These are phyloP conservation scores for Selaginella tamariscina DNA, from an alignment of 75 land plant species.

Conservation along the genomic window DNA sequence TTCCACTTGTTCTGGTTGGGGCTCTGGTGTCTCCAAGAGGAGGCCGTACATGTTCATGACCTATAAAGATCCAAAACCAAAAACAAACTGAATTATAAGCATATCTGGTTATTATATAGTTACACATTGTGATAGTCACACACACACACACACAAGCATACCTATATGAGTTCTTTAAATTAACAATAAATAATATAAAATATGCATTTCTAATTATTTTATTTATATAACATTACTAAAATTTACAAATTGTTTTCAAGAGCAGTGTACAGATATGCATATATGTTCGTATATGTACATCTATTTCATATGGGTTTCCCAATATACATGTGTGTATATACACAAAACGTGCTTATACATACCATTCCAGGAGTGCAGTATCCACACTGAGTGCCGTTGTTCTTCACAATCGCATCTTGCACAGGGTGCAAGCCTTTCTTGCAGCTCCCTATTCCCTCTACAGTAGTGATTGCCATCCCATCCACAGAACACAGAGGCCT, in stretches of 20 bases:
- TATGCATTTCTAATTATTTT: too few relatives aligned
- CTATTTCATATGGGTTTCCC: too few relatives aligned
- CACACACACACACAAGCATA: too few relatives aligned
- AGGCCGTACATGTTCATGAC: constrained; percentile 33
- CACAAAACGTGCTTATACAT: too few relatives aligned
- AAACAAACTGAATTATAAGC: neutral
- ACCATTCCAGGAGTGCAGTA: constrained; percentile 27
- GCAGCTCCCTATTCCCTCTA: constrained; percentile 15
- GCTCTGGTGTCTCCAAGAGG: constrained; percentile 13
- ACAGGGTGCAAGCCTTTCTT: constrained; percentile 18
- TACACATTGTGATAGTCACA: too few relatives aligned
- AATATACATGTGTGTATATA: too few relatives aligned
- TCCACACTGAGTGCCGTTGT: constrained; percentile 25
- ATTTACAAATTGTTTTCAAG: too few relatives aligned
- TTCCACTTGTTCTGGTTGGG: constrained; percentile 23
- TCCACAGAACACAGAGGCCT: constrained; percentile 19
- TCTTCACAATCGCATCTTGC: constrained; percentile 10
- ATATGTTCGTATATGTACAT: too few relatives aligned
- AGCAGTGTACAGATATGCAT: too few relatives aligned
- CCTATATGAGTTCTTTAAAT: too few relatives aligned
- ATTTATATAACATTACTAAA: too few relatives aligned
- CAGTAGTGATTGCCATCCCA: constrained; percentile 19
- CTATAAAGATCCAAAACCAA: constrained; percentile 3
- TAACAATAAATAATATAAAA: too few relatives aligned
- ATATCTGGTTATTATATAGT: neutral